Evolutionary conservation across 495 filamentous ascomycete genomes (phyloP), one percentile per base, ranked within the genome.

Genomic region (Trichoderma virens): DNA sequence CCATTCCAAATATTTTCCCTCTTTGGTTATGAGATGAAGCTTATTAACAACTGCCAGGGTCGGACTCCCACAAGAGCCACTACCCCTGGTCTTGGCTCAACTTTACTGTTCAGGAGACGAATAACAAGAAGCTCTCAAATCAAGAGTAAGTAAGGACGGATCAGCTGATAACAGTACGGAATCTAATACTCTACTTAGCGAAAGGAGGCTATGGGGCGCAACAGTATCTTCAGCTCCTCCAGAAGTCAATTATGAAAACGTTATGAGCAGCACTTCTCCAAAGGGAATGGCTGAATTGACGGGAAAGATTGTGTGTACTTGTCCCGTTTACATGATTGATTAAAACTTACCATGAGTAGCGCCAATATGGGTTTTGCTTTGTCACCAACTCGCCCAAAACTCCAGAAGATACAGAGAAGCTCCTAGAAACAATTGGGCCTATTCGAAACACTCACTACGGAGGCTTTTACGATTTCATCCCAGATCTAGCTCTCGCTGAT

Each of bases 391-490:
- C 86, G 43, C 91, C 92, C 28, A 67, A 76, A 7, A 81, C 81
- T 20, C 89, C 90, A 0, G 79, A 87, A 68, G 77, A 82, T 5
- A 97, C 93, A 2, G 67, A 91, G 69, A 64, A 74, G 31, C 78
- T 97, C 5, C 78, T 97, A 2, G 83, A 91, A 70, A 83, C 85
- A 30, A 95, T 98, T 62, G 83, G 90, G 9, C 90, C 90, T 67
- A 91, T 97, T 69, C 82, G 90, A 13, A 73, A 85, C 43, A 98
- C 93, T 0, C 93, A 98, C 71, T 98, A 97, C 71, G 93, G 91
- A 66, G 92, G 89, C 30, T 97, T 97, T 77, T 98, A 92, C 82
- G 91, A 96, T 74, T 97, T 98, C 73, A 93, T 88, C 1, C 86
- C 93, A 34, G 90, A 97, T 72, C 82, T 97, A 20, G 85, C 90